Evolutionary conservation across 2,329 filamentous ascomycete species (phyloP).

Genomic region (Aspergillus udagawae): DNA sequence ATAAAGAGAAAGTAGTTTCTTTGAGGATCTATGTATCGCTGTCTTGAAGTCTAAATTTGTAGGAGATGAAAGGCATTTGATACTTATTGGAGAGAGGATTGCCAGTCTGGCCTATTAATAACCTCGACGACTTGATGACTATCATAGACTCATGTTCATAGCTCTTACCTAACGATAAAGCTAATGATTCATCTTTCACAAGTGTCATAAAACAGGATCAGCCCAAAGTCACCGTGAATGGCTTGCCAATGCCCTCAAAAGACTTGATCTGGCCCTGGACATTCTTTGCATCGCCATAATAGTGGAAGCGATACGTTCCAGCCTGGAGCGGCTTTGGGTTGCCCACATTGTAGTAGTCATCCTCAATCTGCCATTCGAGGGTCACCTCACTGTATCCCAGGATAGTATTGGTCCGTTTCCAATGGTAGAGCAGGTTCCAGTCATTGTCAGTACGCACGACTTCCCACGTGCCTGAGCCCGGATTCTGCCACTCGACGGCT

Average conservation of each 20-base stretch:
- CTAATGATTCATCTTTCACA: background rate
- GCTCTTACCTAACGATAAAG: background rate
- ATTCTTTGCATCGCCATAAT: constrained; percentile 78
- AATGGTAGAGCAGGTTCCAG: constrained; percentile 78
- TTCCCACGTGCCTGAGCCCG: constrained; percentile 53
- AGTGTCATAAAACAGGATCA: background rate
- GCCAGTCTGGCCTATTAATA: too few relatives aligned
- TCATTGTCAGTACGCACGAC: constrained; percentile 69
- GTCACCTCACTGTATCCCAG: constrained; percentile 74
- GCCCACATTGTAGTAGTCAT: constrained; percentile 44
- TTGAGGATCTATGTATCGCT: background rate
- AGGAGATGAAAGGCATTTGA: too few relatives aligned
- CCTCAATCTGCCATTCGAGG: constrained; percentile 74
- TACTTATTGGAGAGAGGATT: too few relatives aligned
- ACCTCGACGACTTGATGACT: background rate
- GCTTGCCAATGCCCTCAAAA: constrained; percentile 65
- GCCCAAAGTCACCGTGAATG: constrained; percentile 31
- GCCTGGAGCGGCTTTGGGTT: constrained; percentile 30
- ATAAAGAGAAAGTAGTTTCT: background rate
- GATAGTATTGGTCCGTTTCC: constrained; percentile 67
- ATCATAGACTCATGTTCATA: constrained; percentile 1
- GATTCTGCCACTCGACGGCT: constrained; percentile 63
- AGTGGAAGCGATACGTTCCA: constrained; percentile 74
- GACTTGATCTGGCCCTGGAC: constrained; percentile 56
- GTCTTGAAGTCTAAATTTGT: too few relatives aligned